Base-by-base conservation (phyloP, 306 rosid genomes). In the Prunus dulcis region DNA sequence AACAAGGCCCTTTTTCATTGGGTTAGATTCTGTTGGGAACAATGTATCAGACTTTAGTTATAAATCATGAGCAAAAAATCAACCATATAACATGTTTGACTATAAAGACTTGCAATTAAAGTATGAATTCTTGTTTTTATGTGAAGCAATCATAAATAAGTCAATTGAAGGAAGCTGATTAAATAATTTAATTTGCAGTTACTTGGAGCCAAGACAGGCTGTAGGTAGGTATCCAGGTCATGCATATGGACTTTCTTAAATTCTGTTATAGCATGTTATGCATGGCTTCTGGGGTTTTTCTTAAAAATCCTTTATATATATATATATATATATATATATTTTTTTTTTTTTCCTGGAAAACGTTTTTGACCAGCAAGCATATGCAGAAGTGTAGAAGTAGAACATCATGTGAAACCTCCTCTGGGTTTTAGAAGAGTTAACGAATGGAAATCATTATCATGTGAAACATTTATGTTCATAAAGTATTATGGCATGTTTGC, bases 191-290 rank as follows among this genome's bases (percentile, higher is more conserved):
- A 82, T 80, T 82, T 76, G 86, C 53, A 64, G 84, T 83, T 62
- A 63, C 52, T 49, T 74, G 72, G 83, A 81, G 60, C 30, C 25
- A 55, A 85, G 80, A 80, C 91, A 88, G 91, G 82, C 87, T 83
- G 91, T 82, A 58, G 45, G 71, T 49, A 75, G 84, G 86, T 79
- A 80, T 78, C 79, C 76, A 75, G 82, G 72, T 73, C 81, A 84
- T 63, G 50, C 73, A 72, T 63, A 61, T 47, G 79, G 80, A 79
- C 43, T 61, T 71, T 55, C 65, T 51, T 79, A 64, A 77, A 82
- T 80, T 79, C 86, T 82, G 45, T 17, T 23, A 34, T 34, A 25
- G n/a, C 77, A 58, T 19, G 89, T 71, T 77, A 69, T 77, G 79
- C 83, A 73, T 78, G 86, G 87, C 67, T 55, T 52, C 2, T 27